A percentile compares a stretch with the other conserved stretches of the same genome.
Conservation (phyloP, 2,329 filamentous ascomycete genomes). For the Whalleya microplaca region DNA sequence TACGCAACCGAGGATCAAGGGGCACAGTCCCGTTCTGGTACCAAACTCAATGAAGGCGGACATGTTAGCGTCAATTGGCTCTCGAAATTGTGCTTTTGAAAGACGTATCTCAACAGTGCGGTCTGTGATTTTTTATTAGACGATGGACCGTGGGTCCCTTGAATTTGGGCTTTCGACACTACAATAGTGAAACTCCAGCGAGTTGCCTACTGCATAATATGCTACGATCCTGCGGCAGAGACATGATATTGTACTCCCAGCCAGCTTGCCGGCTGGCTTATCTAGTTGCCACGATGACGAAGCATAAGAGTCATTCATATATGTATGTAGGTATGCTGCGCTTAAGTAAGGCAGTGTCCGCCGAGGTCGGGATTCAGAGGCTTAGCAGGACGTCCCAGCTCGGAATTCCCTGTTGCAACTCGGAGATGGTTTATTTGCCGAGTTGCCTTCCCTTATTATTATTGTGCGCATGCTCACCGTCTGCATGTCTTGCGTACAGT, state of each 20-base stretch:
- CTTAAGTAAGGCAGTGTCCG: neutral
- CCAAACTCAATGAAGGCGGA: neutral
- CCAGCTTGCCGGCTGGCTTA: neutral
- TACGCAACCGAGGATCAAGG: neutral
- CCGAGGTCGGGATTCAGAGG: slow-evolving; percentile 17
- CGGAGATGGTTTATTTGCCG: slow-evolving; percentile 21
- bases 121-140: too few species aligned
- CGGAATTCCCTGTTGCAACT: slow-evolving; percentile 15
- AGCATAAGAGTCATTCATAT: neutral
- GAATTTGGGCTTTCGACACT: too few species aligned
- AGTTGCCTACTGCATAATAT: neutral
- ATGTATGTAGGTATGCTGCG: slow-evolving; percentile 1
- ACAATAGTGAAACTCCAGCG: neutral
- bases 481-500: slow-evolving; percentile 19
- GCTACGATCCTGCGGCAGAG: neutral
- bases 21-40: neutral
- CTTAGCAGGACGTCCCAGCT: slow-evolving; percentile 10
- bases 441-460: slow-evolving; percentile 13
- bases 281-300: neutral
- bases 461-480: slow-evolving; percentile 2
- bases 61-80: neutral
- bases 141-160: too few species aligned
- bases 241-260: neutral
- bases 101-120: neutral
- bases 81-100: neutral